A percentile compares a stretch with the other conserved stretches of the same genome.
These are phyloP conservation scores for Coemansia sp. DNA, from an alignment of 192 early-diverging fungal genomes.

Conservation along the genomic window DNA sequence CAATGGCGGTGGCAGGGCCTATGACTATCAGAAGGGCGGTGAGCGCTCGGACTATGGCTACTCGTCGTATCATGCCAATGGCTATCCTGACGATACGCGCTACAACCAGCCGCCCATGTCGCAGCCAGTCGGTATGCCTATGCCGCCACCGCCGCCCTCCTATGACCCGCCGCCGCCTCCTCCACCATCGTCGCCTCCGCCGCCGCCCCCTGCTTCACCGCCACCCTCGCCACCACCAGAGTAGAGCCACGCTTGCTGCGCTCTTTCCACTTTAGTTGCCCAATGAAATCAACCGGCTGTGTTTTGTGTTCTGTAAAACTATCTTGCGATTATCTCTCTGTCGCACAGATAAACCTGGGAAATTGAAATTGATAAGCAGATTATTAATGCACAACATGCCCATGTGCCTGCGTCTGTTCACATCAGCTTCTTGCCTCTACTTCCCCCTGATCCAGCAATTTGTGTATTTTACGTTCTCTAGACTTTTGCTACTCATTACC, in stretches of 20 bases:
- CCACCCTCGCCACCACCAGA: constrained; percentile 16
- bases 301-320: not conserved
- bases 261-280: too few relatives aligned
- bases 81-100: not conserved
- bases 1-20: not conserved
- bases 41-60: constrained; percentile 2
- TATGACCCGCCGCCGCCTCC: constrained; percentile 5
- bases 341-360: too few relatives aligned
- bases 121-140: constrained; percentile 2
- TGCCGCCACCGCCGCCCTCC: constrained; percentile 11
- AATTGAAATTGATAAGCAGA: not conserved
- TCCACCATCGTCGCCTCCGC: constrained; percentile 1
- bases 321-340: not conserved
- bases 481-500: not conserved
- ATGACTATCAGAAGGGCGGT: constrained; percentile 3
- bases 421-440: not conserved
- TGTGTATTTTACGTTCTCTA: not conserved
- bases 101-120: not conserved
- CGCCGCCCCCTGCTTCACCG: constrained; percentile 9
- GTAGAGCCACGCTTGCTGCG: not conserved
- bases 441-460: not conserved
- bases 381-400: not conserved
- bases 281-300: too few relatives aligned
- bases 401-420: not conserved
- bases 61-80: constrained; percentile 4